Base-by-base conservation (phyloP, 768 basidiomycete genomes). In the Coprinellus micaceus region DNA sequence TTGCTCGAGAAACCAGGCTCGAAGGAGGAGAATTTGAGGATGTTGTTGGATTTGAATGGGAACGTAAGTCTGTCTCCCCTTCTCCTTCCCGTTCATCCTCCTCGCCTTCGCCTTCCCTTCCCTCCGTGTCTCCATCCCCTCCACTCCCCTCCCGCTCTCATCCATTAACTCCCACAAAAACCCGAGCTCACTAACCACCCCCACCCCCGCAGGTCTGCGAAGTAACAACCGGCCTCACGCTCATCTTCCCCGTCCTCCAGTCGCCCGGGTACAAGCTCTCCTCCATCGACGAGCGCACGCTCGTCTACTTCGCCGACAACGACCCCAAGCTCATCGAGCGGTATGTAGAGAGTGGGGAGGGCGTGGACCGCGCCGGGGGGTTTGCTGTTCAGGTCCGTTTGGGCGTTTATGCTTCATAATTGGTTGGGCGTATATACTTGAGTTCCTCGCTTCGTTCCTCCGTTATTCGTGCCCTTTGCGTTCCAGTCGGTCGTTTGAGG, bases 1-100 rank as follows among this genome's bases (percentile, higher is more conserved):
- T 75, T 98, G 6, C 74, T 98, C 1, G 97, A 99, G 71, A 99
- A 98, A 67, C 97, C 97, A 0, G 45, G 58, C 0, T 81, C 81
- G 9, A 89, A 90, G 64, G 83, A 75, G 26, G 95, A 98, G 58
- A 88, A 98, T 68, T 65, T 90, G 46, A 82, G 90, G 22, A 96
- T 94, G 91, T 76, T 99, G 53, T 73, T 88, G 46, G 89, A 94
- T 57, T 75, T 97, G 60, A 94, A 94, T 50, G 96, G 94, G 6
- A 77, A 81, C 48, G 81, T 86, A 33, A 6, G 33, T 33, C 6
- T 13, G 6, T 13, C 13, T 33, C 33, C 33, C 13, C 33, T 6
- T 33, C 33, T n/a, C n/a, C n/a, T n/a, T n/a, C n/a, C n/a, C n/a
- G n/a, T n/a, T n/a, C n/a, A n/a, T n/a, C n/a, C n/a, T n/a, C n/a